phyloP scores from a whole-genome alignment of 2,329 filamentous ascomycete genomes.

The Talaromyces sp. region DNA sequence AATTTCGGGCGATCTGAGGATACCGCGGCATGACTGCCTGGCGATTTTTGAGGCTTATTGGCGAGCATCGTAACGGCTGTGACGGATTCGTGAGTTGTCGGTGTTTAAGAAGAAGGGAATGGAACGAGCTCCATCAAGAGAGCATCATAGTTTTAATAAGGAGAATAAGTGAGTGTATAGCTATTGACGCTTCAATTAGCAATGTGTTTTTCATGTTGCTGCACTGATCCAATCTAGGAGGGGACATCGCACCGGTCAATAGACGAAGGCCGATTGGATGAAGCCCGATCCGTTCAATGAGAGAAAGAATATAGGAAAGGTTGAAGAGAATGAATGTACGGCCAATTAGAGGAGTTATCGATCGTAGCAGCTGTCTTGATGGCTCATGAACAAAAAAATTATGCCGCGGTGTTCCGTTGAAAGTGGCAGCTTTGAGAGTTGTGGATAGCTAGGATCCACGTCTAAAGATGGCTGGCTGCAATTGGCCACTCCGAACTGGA shows the following conservation, averaged over 20 bases:
- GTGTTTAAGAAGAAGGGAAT: conserved; percentile 1
- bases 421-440: conserved; percentile 3
- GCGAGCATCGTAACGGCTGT: conserved; percentile 1
- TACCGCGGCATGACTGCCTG: neutral
- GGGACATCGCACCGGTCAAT: neutral
- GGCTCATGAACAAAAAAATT: neutral
- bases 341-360: neutral
- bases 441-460: conserved; percentile 10
- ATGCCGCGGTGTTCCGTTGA: conserved; percentile 4
- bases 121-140: conserved; percentile 1
- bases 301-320: neutral
- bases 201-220: neutral
- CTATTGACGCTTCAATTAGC: neutral
- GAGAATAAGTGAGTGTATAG: neutral
- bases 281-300: neutral
- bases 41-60: neutral
- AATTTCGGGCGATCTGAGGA: neutral
- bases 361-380: neutral
- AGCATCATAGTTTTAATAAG: neutral
- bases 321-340: neutral
- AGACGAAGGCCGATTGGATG: neutral
- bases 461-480: neutral
- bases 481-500: conserved; percentile 13
- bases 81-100: neutral
- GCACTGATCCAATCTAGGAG: neutral